Evolutionary conservation across 78 protist genomes (phyloP), one percentile per base, ranked within the genome.

Genomic region (Mantamonas sphyraenae): DNA sequence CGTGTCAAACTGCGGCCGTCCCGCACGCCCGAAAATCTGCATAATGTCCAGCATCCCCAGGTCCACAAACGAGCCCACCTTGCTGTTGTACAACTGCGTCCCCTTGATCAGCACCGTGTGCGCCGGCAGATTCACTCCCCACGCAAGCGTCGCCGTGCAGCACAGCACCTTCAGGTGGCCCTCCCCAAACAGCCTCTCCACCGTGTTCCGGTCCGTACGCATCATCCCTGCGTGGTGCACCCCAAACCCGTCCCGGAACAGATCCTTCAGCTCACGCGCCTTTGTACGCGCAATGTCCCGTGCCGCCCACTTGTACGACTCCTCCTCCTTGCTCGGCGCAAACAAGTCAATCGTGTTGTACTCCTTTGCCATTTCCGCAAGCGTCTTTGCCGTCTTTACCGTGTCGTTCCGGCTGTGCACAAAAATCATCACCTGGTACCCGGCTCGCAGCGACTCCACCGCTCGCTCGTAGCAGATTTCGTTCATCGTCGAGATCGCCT

Each of bases 111-210:
- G 74, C 39, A 96, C 99, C 0, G 95, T 81, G 59, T 92, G 97
- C 2, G 98, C 97, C 7, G 99, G 99, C 24, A 96, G 70, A 80
- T 96, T 96, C 62, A 96, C 98, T 47, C 99, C 99, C 99, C 99
- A 96, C 17, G 99, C 98, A 1, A 96, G 70, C 0, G 99, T 96
- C 7, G 99, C 97, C 14, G 99, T 96, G 70, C 93, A 90, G 34
- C 63, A 56, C 38, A 96, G 70, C 47, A 2, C 90, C 28, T 65
- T 59, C 64, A 93, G 33, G 53, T 38, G 56, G 14, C 98, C 97
- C 3, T 73, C 71, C 24, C 73, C 68, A 69, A 94, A 96, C 22
- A 89, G 51, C 24, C 51, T 30, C 84, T 97, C 99, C 9, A 84
- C 87, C 20, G 89, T 22, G 67, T 61, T 84, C 9, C 99, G 76